Base-by-base conservation (phyloP, 208 protist genomes). In the Strigomonas culicis region DNA sequence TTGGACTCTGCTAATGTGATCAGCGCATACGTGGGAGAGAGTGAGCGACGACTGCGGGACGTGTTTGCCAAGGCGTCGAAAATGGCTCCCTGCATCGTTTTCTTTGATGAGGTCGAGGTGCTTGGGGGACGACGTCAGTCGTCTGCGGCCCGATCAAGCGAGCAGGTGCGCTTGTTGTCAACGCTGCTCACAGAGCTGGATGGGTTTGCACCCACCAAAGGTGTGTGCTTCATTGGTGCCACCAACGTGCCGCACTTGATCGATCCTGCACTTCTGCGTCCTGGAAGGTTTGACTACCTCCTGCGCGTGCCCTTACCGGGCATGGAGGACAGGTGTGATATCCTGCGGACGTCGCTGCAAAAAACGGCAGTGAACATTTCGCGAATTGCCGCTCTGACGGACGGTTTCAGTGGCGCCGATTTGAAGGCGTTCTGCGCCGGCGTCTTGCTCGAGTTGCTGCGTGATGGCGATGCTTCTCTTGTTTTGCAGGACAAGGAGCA, bases 161-260 rank as follows among this genome's bases (percentile, higher is more conserved):
- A 85, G 59, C 63, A 89, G 28, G 80, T 86, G 30, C 82, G 97
- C 13, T 84, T 99, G 0, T 78, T 99, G 21, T 98, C 97, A 13
- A 99, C 97, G 4, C 72, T 99, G 24, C 70, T 99, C 8, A 99
- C 96, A 15, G 98, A 99, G 76, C 96, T 99, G 85, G 98, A 99
- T 75, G 98, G 98, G 21, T 92, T 99, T 63, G 72, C 94, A 24
- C 70, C 77, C n/a, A 66, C 69, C 8, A 53, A 36, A 25, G 87
- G 79, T 2, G 88, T 97, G 0, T 96, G 86, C 66, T 94, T 97
- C 69, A 80, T 97, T 2, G 93, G 90, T 8, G 91, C 93, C 53
- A 97, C 93, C 0, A 97, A 97, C 61, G 79, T 86, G 50, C 90
- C 90, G n/a, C 82, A 97, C 62, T 71, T 96, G 43, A 51, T 97